phyloP scores from a whole-genome alignment of 495 filamentous ascomycete genomes.

The Cryomyces minteri region DNA sequence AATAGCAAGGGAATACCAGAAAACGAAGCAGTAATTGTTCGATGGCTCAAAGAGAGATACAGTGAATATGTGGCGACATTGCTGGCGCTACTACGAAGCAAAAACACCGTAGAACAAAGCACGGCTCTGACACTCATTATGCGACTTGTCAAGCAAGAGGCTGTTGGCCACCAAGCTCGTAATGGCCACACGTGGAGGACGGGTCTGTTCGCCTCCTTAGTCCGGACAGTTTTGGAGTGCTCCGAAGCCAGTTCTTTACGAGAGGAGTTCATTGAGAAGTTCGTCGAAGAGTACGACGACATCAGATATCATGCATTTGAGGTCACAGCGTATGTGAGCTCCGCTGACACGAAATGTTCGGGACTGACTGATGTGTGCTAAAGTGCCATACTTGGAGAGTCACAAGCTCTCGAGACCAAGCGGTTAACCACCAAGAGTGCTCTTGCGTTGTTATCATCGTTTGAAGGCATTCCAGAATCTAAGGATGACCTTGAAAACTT shows the following conservation, averaged over 20 bases:
- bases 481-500: constrained; percentile 48
- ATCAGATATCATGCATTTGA: constrained; percentile 65
- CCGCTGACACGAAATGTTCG: neutral
- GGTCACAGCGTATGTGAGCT: constrained; percentile 36
- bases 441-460: constrained; percentile 35
- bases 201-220: constrained; percentile 39
- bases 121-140: constrained; percentile 61
- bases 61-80: constrained; percentile 35
- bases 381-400: neutral
- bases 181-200: constrained; percentile 47
- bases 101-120: constrained; percentile 18
- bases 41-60: constrained; percentile 63
- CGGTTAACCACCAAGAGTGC: constrained; percentile 5
- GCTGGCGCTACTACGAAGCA: constrained; percentile 6
- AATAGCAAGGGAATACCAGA: constrained; percentile 43
- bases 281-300: constrained; percentile 63
- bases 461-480: constrained; percentile 42
- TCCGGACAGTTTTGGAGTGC: constrained; percentile 41
- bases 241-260: constrained; percentile 35
- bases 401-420: neutral
- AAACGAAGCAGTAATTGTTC: constrained; percentile 51
- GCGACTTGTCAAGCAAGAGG: constrained; percentile 65
- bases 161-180: constrained; percentile 36
- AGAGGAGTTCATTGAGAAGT: constrained; percentile 57
- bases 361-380: no score